Evolutionary conservation across 176 grass and related monocot genomes (phyloP).

Genomic region (Aechmea fasciata): DNA sequence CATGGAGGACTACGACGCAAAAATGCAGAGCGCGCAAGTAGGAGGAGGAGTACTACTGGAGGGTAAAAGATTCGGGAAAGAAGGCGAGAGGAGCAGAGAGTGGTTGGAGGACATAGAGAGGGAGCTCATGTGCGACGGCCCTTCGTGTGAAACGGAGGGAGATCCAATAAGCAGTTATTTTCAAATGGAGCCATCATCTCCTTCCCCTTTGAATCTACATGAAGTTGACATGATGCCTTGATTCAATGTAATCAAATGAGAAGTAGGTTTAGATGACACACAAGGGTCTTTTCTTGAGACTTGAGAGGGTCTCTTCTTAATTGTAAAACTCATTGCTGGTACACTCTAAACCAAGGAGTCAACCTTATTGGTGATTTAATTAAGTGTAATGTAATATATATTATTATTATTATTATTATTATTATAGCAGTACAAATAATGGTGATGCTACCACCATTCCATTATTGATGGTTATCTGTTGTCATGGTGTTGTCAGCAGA

Average conservation of each 20-base stretch:
- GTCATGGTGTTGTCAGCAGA: not conserved
- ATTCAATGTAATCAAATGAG: not conserved
- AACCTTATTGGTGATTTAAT: not conserved
- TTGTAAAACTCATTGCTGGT: not conserved
- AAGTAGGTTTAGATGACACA: not conserved
- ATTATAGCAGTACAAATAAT: not conserved
- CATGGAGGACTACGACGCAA: not conserved
- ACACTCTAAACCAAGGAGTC: not conserved
- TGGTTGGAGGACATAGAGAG: slow-evolving; percentile 28
- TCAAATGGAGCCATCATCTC: not conserved
- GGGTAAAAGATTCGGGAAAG: not conserved
- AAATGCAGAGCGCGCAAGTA: not conserved
- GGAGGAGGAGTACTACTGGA: too few species aligned
- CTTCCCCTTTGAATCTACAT: not conserved
- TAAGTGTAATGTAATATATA: not conserved
- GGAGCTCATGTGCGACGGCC: slow-evolving; percentile 5
- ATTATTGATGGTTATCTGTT: not conserved
- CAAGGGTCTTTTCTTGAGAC: not conserved
- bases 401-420: not conserved
- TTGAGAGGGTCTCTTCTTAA: not conserved
- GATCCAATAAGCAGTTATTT: not conserved
- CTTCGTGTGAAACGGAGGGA: not conserved
- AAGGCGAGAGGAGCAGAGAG: not conserved
- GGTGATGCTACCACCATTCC: not conserved
- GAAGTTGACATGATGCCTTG: not conserved